A percentile compares a stretch with the other conserved stretches of the same genome.
Conservation (phyloP, 2,329 filamentous ascomycete genomes). For the Taxawa tesnikishii region DNA sequence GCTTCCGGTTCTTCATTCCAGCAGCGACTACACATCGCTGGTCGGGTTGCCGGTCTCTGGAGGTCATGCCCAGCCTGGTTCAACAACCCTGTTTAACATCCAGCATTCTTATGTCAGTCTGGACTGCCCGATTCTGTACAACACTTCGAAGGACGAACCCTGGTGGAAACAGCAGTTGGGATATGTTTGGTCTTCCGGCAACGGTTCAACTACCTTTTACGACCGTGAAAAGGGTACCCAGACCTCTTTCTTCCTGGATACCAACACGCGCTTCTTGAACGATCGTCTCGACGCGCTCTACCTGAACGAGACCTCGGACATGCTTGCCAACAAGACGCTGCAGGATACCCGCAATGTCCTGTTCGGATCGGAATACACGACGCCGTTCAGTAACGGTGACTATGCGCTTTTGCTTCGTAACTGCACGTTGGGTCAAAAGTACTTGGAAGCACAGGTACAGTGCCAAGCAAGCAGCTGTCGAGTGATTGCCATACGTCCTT, state of each 20-base stretch:
- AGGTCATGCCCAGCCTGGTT: constrained; percentile 1
- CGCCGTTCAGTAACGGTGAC: not conserved
- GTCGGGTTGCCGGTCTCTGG: constrained; percentile 19
- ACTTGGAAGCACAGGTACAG: constrained; percentile 3
- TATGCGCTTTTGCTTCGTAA: constrained; percentile 1
- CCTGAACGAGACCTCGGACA: constrained; percentile 1
- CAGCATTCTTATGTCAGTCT: constrained; percentile 13
- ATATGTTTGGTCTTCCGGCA: constrained; percentile 2
- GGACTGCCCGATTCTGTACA: constrained; percentile 1
- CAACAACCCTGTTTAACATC: too few species aligned
- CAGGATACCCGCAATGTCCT: constrained; percentile 2
- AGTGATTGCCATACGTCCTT: constrained; percentile 2
- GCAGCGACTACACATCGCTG: constrained; percentile 17
- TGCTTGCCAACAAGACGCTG: not conserved
- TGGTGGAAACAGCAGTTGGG: constrained; percentile 2
- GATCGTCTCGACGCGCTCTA: not conserved
- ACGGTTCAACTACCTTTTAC: not conserved
- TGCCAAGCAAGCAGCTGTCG: constrained; percentile 1
- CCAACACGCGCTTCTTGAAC: constrained; percentile 7
- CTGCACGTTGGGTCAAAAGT: constrained; percentile 3
- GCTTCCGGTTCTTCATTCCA: constrained; percentile 8
- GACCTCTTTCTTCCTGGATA: constrained; percentile 17
- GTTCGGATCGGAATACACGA: constrained; percentile 1
- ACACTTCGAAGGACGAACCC: constrained; percentile 8
- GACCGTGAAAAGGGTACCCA: not conserved